Evolutionary conservation across 768 basidiomycete genomes (phyloP).

Genomic region (Termitomyces bulborhizus): DNA sequence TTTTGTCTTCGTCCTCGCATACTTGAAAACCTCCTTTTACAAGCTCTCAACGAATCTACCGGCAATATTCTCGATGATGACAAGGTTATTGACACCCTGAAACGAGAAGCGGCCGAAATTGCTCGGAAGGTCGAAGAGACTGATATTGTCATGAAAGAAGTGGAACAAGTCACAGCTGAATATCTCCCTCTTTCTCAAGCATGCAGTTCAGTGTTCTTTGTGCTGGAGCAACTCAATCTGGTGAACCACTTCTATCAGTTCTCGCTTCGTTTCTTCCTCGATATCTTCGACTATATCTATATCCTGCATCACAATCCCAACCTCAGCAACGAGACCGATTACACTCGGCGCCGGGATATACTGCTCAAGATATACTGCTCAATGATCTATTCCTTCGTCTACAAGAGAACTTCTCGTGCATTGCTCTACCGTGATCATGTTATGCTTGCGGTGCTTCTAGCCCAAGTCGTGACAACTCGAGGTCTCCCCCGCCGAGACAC

Average conservation of each 20-base stretch:
- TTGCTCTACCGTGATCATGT: slow-evolving; percentile 87
- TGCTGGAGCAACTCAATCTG: slow-evolving; percentile 88
- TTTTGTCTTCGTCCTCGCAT: slow-evolving; percentile 90
- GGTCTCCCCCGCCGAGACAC: slow-evolving; percentile 15
- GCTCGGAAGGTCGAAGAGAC: slow-evolving; percentile 96
- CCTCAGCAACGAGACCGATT: slow-evolving; percentile 71
- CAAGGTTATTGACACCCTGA: slow-evolving; percentile 95
- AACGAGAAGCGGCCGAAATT: slow-evolving; percentile 94
- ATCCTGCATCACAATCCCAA: slow-evolving; percentile 90
- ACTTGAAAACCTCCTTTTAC: slow-evolving; percentile 86
- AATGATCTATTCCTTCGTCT: slow-evolving; percentile 90
- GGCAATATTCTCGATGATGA: slow-evolving; percentile 99
- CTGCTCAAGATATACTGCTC: no score
- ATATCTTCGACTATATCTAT: slow-evolving; percentile 81
- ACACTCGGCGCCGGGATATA: slow-evolving; percentile 67
- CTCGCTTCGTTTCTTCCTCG: slow-evolving; percentile 95
- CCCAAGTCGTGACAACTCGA: slow-evolving; percentile 50
- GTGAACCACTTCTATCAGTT: slow-evolving; percentile 99
- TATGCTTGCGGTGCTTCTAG: slow-evolving; percentile 84
- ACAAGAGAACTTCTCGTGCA: slow-evolving; percentile 84
- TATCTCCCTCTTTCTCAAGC: slow-evolving; percentile 93
- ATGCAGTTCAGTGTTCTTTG: slow-evolving; percentile 96
- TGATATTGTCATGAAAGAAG: slow-evolving; percentile 91
- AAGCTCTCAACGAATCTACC: slow-evolving; percentile 92
- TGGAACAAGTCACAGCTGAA: slow-evolving; percentile 92